A percentile compares a stretch with the other conserved stretches of the same genome.
Conservation (phyloP, 106 monocot species). For the Posidonia australis region DNA sequence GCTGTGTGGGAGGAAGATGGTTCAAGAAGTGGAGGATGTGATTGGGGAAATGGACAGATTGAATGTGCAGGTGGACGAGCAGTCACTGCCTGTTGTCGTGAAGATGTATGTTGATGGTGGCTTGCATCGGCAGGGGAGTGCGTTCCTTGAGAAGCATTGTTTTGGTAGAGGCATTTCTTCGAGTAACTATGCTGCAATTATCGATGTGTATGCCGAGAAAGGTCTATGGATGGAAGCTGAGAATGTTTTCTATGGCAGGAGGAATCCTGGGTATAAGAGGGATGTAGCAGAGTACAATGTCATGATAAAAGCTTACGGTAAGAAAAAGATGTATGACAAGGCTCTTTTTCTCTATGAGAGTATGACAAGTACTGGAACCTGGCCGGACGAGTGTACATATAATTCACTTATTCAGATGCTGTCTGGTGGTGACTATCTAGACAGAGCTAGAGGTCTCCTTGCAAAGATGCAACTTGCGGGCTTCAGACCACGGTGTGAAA, state of each 20-base stretch:
- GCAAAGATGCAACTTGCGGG: constrained; percentile 39
- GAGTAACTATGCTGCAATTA: constrained; percentile 58
- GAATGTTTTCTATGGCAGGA: constrained; percentile 33
- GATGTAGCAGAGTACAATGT: constrained; percentile 67
- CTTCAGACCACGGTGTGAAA: constrained; percentile 53
- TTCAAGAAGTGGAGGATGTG: constrained; percentile 45
- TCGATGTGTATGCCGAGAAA: constrained; percentile 71
- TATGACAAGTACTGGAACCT: constrained; percentile 47
- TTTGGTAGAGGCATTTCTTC: constrained; percentile 37
- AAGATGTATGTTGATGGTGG: constrained; percentile 64
- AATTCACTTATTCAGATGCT: constrained; percentile 84
- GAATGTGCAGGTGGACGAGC: constrained; percentile 38
- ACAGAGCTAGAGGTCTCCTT: constrained; percentile 42
- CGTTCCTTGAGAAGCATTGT: constrained; percentile 53
- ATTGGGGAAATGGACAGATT: constrained; percentile 31
- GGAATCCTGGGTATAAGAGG: constrained; percentile 18
- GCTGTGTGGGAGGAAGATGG: constrained; percentile 49
- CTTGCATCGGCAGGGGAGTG: constrained; percentile 37
- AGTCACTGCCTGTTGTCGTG: constrained; percentile 50
- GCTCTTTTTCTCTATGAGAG: constrained; percentile 48
- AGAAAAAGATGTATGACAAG: constrained; percentile 56
- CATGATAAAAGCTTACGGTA: constrained; percentile 82
- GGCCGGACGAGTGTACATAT: constrained; percentile 78
- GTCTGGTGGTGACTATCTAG: constrained; percentile 35
- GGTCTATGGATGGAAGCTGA: constrained; percentile 74